phyloP scores from a whole-genome alignment of 305 asterid species.

The Fraxinus baroniana region DNA sequence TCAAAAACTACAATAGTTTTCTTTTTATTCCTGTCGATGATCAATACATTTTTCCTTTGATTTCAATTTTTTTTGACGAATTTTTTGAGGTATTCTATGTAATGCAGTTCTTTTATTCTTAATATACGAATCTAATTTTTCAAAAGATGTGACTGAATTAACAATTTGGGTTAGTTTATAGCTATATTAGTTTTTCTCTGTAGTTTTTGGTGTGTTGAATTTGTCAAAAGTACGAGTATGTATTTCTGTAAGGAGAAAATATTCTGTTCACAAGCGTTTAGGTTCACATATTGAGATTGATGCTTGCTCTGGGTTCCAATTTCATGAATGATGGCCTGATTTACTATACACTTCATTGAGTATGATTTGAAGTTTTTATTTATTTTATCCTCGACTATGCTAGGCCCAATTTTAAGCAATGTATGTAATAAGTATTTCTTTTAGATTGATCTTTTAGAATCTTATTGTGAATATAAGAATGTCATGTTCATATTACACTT shows the following conservation, averaged over 20 bases:
- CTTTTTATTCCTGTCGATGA: neutral
- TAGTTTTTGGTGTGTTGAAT: neutral
- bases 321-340: neutral
- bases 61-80: neutral
- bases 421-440: neutral
- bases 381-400: neutral
- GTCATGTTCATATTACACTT: conserved; percentile 37
- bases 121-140: neutral
- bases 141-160: neutral
- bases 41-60: neutral
- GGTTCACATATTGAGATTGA: neutral
- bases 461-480: conserved; percentile 25
- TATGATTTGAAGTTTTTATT: neutral
- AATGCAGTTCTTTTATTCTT: conserved; percentile 1
- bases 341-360: neutral
- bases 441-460: neutral
- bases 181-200: neutral
- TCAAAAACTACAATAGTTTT: neutral
- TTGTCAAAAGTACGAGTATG: neutral
- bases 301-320: neutral
- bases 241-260: neutral
- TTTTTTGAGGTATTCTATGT: neutral
- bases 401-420: neutral
- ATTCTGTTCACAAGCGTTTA: neutral
- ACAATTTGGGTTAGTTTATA: neutral